Base-by-base conservation (phyloP, 2,329 filamentous ascomycete species). In the Aspergillus eucalypticola region DNA sequence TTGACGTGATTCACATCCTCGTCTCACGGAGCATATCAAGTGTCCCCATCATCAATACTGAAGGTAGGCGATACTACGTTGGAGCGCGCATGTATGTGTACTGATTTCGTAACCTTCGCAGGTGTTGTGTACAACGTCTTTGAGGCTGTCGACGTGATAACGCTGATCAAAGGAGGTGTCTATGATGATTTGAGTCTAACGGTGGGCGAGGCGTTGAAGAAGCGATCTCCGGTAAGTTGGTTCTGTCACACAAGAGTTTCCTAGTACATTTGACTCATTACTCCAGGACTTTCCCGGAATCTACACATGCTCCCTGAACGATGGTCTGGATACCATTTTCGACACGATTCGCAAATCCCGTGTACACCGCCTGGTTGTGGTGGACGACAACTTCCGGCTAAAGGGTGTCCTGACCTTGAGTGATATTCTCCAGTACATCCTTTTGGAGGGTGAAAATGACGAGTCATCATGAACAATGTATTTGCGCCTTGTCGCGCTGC, bases 101-200 rank as follows among this genome's bases (percentile, higher is more conserved):
- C 8, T 42, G 6, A 48, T 25, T 10, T n/a, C 53, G 13, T 41
- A 11, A 25, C 49, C 17, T 15, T 8, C 39, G 19, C 69, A 86
- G 87, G 86, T 54, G 81, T 86, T 32, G 87, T 99, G 0, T 86
- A 98, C 64, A 99, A 99, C 71, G 92, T 98, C 10, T 99, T 99
- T 71, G 96, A 99, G 79, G 91, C 95, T 1, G 93, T 99, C 54
- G 95, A 99, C 76, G 93, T 99, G 62, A 96, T 99, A 67, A 90
- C 93, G 0, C 88, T 96, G 69, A 96, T 99, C 78, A 96, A 96
- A 77, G 92, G 92, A 21, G 92, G 93, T 19, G 88, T 88, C 38
- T 98, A 98, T 72, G 95, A 98, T 65, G 94, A 97, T 67, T 82
- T 99, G 59, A 88, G 90, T 61, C 86, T 92, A 19, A 91, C 86